Evolutionary conservation across 1,284 basidiomycete species (phyloP).

Genomic region (Crucibulum parvulum): DNA sequence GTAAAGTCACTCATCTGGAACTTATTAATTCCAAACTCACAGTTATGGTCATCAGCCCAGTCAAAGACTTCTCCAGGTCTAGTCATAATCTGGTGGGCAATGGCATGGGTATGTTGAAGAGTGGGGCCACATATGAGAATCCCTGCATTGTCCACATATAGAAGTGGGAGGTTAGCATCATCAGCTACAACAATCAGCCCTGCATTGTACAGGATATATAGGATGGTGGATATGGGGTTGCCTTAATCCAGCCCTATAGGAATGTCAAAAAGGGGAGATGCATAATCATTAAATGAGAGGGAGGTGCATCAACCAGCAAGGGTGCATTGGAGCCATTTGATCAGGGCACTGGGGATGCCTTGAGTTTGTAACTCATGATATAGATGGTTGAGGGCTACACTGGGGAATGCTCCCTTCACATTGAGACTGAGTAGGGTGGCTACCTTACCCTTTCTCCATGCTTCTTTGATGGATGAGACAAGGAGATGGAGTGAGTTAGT

Average conservation of each 20-base stretch:
- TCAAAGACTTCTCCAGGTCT: conserved; percentile 12
- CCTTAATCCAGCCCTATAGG: conserved; percentile 39
- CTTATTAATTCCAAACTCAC: conserved; percentile 25
- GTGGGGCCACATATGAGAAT: not conserved
- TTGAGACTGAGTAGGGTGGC: conserved; percentile 26
- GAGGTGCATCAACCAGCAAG: conserved; percentile 25
- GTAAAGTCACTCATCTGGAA: conserved; percentile 21
- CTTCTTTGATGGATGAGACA: not conserved
- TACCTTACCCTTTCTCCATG: conserved; percentile 24
- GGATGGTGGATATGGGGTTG: conserved; percentile 35
- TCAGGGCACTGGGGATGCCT: conserved; percentile 30
- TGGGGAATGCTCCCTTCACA: conserved; percentile 33
- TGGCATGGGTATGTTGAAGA: not conserved
- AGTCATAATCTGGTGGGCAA: not conserved
- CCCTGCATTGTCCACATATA: conserved; percentile 32
- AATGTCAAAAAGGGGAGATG: conserved; percentile 25
- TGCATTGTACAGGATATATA: conserved; percentile 41
- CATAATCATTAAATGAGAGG: conserved; percentile 36
- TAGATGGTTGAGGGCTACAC: conserved; percentile 15
- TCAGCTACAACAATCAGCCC: conserved; percentile 23
- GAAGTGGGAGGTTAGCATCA: conserved; percentile 17
- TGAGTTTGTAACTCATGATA: conserved; percentile 24
- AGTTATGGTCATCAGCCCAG: conserved; percentile 27
- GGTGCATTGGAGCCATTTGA: conserved; percentile 23
- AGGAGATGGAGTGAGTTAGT: not conserved